These are phyloP conservation scores for Aspergillus cavernicola DNA, from an alignment of 495 filamentous ascomycete species.

Conservation along the genomic window DNA sequence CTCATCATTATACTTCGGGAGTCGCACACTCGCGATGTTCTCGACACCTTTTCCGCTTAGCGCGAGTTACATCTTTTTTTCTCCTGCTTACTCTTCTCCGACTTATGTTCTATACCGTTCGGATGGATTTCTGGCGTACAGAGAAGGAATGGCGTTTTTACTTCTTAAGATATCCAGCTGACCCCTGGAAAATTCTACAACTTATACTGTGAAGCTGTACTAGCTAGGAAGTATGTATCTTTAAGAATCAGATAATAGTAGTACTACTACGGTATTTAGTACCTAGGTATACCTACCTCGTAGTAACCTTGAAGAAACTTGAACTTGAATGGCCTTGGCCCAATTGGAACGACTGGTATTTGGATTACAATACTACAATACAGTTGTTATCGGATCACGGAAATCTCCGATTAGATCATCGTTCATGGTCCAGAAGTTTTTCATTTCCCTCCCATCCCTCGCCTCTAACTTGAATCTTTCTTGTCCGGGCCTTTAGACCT, in stretches of 20 bases:
- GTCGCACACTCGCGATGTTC: not conserved
- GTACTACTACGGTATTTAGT: too few relatives aligned
- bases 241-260: too few relatives aligned
- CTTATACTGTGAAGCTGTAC: not conserved
- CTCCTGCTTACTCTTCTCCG: not conserved
- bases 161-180: constrained; percentile 2
- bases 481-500: too few relatives aligned
- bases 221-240: not conserved
- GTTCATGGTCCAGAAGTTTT: not conserved
- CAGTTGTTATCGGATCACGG: constrained; percentile 1
- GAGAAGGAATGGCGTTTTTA: constrained; percentile 19
- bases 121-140: constrained; percentile 15
- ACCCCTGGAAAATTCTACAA: not conserved
- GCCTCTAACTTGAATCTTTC: not conserved
- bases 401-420: constrained; percentile 6
- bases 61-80: not conserved
- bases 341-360: constrained; percentile 1
- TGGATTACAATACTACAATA: not conserved
- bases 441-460: not conserved
- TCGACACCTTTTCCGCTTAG: constrained; percentile 4
- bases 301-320: too few relatives aligned
- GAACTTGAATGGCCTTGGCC: too few relatives aligned
- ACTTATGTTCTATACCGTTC: constrained; percentile 2
- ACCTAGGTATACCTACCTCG: too few relatives aligned
- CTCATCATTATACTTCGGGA: constrained; percentile 8